Base-by-base conservation (phyloP, 352 stramenopile species). In the Bremia lactucae region DNA sequence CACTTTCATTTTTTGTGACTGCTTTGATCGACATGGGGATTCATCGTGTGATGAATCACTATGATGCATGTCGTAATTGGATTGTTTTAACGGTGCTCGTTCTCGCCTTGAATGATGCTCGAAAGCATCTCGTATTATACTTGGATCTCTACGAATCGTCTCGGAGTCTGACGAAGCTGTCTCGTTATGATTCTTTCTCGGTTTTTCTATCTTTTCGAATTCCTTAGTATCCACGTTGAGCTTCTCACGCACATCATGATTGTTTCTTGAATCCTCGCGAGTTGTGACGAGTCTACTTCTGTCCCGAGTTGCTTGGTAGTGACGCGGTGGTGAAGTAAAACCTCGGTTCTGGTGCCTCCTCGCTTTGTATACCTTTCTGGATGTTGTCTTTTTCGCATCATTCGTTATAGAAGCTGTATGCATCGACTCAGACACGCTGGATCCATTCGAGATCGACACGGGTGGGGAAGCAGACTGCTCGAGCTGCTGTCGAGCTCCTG, bases 1-100 rank as follows among this genome's bases (percentile, higher is more conserved):
- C 0, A 65, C 51, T 36, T 56, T 28, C 55, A 65, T 60, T 22
- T 52, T 65, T 6, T 45, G 55, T 9, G 55, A 65, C 14, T 29
- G 36, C 37, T 54, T 61, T 1, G 25, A 42, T 53, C 41, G 33
- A 35, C 44, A 34, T 61, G 16, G 22, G 15, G 36, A 19, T n/a
- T 33, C 41, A 7, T 40, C 28, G 20, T 25, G 36, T 37, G 40
- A 25, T n/a, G n/a, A n/a, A n/a, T n/a, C n/a, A n/a, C n/a, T n/a
- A n/a, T n/a, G n/a, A n/a, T n/a, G n/a, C n/a, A 28, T 13, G 34
- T 31, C n/a, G 40, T 41, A 8, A 42, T 25, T 46, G 46, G 23
- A 6, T 31, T 54, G 36, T 7, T 49, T 15, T 35, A 57, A 13
- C 21, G 36, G 31, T 10, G 36, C 21, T 45, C 40, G 40, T 8